phyloP scores from a whole-genome alignment of 1,284 basidiomycete species.

The Earliella scabrosa region DNA sequence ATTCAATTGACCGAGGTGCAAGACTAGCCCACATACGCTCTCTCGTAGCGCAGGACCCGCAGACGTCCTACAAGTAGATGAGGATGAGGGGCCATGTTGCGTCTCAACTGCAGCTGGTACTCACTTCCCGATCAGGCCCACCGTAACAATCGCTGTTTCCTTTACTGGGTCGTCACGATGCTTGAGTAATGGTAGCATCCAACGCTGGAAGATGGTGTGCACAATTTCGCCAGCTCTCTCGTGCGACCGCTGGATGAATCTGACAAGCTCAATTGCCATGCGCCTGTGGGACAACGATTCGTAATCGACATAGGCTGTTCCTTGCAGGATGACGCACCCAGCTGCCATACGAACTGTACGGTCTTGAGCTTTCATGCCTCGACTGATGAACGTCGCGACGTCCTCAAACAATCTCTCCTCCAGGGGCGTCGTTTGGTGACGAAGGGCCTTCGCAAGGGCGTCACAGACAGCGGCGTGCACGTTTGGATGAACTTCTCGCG shows the following conservation, averaged over 20 bases:
- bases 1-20: constrained; percentile 69
- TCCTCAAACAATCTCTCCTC: constrained; percentile 42
- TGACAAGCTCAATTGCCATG: constrained; percentile 52
- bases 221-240: constrained; percentile 38
- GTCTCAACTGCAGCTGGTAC: constrained; percentile 35
- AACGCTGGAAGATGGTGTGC: constrained; percentile 50
- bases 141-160: constrained; percentile 64
- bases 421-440: constrained; percentile 46
- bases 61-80: constrained; percentile 44
- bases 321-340: constrained; percentile 51
- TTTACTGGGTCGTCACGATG: constrained; percentile 49
- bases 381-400: constrained; percentile 44
- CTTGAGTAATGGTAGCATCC: constrained; percentile 32
- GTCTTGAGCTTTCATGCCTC: constrained; percentile 55
- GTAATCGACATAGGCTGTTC: not conserved
- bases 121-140: constrained; percentile 68
- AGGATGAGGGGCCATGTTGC: not conserved
- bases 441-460: constrained; percentile 48
- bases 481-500: constrained; percentile 45
- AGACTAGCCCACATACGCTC: constrained; percentile 68
- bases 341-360: constrained; percentile 66
- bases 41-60: constrained; percentile 59
- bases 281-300: constrained; percentile 49
- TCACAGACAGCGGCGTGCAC: constrained; percentile 52
- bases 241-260: constrained; percentile 40